These are phyloP conservation scores for Leptodontidium sp. DNA, from an alignment of 2,329 filamentous ascomycete species.

Conservation along the genomic window DNA sequence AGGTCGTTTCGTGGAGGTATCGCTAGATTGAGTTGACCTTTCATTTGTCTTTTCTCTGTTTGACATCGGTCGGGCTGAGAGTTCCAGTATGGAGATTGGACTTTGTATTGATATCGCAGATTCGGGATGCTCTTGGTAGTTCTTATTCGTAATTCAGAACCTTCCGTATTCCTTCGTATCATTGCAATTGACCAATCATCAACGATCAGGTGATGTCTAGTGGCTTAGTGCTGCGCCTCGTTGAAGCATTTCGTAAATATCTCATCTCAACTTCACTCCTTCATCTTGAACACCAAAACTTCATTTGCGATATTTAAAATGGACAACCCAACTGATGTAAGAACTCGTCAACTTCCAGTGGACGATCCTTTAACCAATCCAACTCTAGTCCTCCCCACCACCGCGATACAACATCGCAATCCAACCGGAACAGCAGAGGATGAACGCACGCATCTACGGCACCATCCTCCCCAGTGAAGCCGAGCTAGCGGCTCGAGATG, in stretches of 20 bases:
- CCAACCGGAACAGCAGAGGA: background rate
- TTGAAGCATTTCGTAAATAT: background rate
- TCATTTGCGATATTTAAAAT: background rate
- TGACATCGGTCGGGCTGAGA: background rate
- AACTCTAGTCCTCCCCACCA: background rate
- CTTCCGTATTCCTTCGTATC: background rate
- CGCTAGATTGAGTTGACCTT: slow-evolving; percentile 1
- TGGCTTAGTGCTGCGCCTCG: background rate
- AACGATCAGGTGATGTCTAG: background rate
- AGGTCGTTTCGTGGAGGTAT: background rate
- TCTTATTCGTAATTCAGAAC: slow-evolving; percentile 18
- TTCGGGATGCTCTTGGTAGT: slow-evolving; percentile 14
- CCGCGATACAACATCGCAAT: background rate
- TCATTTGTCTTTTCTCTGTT: slow-evolving; percentile 13
- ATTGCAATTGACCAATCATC: background rate
- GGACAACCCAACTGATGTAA: background rate
- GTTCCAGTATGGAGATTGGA: slow-evolving; percentile 6
- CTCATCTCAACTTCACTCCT: too few species aligned
- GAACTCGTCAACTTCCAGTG: background rate
- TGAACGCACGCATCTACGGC: background rate
- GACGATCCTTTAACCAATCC: background rate
- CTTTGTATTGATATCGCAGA: slow-evolving; percentile 6
- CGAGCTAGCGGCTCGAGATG: background rate
- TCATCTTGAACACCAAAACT: background rate
- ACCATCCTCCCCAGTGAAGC: background rate